These are phyloP conservation scores for Tetracladium setigerum DNA, from an alignment of 495 filamentous ascomycete species.

Conservation along the genomic window DNA sequence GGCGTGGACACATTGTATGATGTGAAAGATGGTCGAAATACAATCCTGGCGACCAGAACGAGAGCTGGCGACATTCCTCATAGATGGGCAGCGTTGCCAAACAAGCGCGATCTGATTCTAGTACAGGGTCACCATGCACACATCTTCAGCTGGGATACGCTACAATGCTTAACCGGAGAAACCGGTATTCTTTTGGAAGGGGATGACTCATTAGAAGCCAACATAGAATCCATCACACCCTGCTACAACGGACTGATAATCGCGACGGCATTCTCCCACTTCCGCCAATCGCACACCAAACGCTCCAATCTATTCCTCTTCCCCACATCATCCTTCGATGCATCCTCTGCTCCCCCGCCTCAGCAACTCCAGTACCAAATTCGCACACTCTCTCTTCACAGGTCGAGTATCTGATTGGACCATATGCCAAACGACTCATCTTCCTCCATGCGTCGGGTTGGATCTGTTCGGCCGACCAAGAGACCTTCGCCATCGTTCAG, in stretches of 20 bases:
- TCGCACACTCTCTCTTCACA: not conserved
- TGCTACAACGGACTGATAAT: not conserved
- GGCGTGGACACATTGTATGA: not conserved
- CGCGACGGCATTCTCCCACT: not conserved
- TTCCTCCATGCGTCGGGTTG: conserved; percentile 24
- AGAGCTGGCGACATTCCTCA: not conserved
- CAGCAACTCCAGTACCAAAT: not conserved
- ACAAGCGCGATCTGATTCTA: not conserved
- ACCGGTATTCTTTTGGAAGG: not conserved
- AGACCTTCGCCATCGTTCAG: conserved; percentile 1
- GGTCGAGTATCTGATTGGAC: not conserved
- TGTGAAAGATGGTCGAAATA: not conserved
- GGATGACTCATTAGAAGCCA: not conserved
- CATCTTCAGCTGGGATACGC: not conserved
- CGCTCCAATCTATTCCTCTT: not conserved
- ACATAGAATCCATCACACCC: not conserved
- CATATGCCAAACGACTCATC: conserved; percentile 7
- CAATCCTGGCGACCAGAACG: not conserved
- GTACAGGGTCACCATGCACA: not conserved
- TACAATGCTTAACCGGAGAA: not conserved
- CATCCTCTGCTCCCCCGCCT: not conserved
- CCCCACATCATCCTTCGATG: not conserved
- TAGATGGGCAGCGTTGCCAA: not conserved
- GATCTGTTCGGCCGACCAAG: conserved; percentile 23
- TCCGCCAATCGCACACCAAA: not conserved